Base-by-base conservation (phyloP, 1,284 basidiomycete species). In the Vanrija pseudolonga region DNA sequence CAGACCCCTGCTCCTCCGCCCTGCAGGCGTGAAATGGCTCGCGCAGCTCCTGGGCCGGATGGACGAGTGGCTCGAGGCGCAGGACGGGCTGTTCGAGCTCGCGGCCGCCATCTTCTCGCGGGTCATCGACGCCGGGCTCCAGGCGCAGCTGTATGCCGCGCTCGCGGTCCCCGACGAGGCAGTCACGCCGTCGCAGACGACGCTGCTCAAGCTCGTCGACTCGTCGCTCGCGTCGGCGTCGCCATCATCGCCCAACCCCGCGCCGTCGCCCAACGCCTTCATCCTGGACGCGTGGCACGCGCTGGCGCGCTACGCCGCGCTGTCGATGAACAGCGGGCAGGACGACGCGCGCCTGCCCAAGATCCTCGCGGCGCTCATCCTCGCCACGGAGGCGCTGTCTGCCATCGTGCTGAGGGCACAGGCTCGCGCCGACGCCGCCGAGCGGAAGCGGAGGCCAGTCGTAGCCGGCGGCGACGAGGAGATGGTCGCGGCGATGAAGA, bases 121-220 rank as follows among this genome's bases (percentile, higher is more conserved):
- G 15, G 49, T 81, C 24, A 74, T 81, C 49, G 70, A 76, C 46
- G 61, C 62, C 3, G 74, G 70, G 3, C 57, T 77, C 11, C 65
- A 76, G 18, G 65, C 5, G 7, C 4, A 26, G 14, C 32, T 45
- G 28, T 45, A 52, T 40, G 40, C 54, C n/a, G 24, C 40, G 4
- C 56, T 61, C 19, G 8, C 42, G 43, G 57, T 45, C 9, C 11
- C 77, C 23, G 83, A 81, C 45, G 89, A 91, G 73, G 79, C 85
- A n/a, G 81, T 91, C 40, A 84, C 87, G 3, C 88, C 89, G 0
- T 84, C 87, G 62, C 90, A 93, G 72, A 90, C 85, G 1, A 87
- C 83, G 12, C 76, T 93, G n/a, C 81, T 94, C 53, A 93, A 92
- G 74, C 78, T 93, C 6, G 76, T 92, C 17, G 91, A 94, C 70